phyloP scores from a whole-genome alignment of 2,329 filamentous ascomycete genomes.

The Cadophora malorum region DNA sequence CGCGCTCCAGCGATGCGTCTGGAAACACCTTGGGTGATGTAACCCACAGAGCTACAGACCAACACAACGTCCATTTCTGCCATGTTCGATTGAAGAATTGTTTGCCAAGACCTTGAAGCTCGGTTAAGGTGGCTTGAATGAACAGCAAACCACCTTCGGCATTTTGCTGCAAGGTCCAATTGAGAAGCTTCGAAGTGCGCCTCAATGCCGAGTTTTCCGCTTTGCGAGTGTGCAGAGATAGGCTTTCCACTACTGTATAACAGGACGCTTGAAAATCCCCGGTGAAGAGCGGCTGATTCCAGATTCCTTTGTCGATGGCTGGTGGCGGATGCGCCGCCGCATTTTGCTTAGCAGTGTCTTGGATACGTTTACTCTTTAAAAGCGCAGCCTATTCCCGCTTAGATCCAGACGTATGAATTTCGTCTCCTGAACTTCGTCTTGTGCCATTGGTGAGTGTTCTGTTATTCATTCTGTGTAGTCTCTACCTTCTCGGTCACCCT shows the following conservation, averaged over 20 bases:
- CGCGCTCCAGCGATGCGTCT: constrained; percentile 12
- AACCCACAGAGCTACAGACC: constrained; percentile 34
- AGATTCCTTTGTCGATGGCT: neutral
- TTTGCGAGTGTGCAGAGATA: constrained; percentile 32
- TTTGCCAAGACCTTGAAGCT: constrained; percentile 28
- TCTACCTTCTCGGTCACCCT: too few species aligned
- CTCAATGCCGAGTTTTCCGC: constrained; percentile 34
- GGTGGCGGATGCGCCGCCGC: too few species aligned
- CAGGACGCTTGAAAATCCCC: too few species aligned
- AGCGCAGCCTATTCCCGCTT: too few species aligned
- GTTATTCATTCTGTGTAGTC: too few species aligned
- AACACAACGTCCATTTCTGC: constrained; percentile 36
- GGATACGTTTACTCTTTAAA: too few species aligned
- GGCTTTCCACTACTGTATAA: neutral
- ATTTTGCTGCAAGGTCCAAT: constrained; percentile 30
- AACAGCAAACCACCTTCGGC: constrained; percentile 27
- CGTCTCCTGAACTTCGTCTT: too few species aligned
- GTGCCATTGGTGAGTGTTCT: too few species aligned
- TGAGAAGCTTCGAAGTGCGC: constrained; percentile 35
- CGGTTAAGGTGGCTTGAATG: constrained; percentile 30
- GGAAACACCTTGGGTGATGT: constrained; percentile 23
- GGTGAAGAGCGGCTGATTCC: too few species aligned
- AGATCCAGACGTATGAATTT: too few species aligned
- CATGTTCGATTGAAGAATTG: constrained; percentile 33
- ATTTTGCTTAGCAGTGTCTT: too few species aligned